These are phyloP conservation scores for Cyclostephanos invisitatus DNA, from an alignment of 108 stramenopile species.

Conservation along the genomic window DNA sequence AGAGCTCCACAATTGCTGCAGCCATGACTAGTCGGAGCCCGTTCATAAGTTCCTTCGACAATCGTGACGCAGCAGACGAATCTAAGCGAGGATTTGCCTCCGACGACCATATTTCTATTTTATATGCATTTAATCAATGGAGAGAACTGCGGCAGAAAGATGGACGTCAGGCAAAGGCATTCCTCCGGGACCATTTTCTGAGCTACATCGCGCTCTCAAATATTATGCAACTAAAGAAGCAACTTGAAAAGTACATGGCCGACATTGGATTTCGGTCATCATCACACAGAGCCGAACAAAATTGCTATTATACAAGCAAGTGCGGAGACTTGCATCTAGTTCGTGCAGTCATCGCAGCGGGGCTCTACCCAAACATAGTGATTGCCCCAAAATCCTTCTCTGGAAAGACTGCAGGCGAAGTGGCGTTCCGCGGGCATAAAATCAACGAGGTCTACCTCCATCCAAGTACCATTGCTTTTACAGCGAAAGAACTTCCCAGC, in stretches of 20 bases:
- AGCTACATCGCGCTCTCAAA: slow-evolving; percentile 62
- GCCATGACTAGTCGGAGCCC: slow-evolving; percentile 73
- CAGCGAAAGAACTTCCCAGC: slow-evolving; percentile 55
- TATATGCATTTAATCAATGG: slow-evolving; percentile 80
- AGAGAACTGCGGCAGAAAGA: slow-evolving; percentile 40
- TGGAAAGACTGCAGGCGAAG: slow-evolving; percentile 60
- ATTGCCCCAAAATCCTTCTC: slow-evolving; percentile 63
- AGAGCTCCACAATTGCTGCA: slow-evolving; percentile 86
- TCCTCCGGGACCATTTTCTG: slow-evolving; percentile 73
- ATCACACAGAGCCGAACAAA: neutral
- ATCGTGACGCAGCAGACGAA: slow-evolving; percentile 76
- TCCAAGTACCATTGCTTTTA: slow-evolving; percentile 67
- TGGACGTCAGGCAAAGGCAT: slow-evolving; percentile 54
- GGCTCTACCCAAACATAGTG: slow-evolving; percentile 88
- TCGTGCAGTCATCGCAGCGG: slow-evolving; percentile 84
- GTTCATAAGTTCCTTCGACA: slow-evolving; percentile 78
- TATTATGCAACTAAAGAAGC: slow-evolving; percentile 73
- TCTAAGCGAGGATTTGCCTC: slow-evolving; percentile 65
- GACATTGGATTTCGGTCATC: slow-evolving; percentile 30
- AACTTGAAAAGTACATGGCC: slow-evolving; percentile 55
- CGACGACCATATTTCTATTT: slow-evolving; percentile 81
- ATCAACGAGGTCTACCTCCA: slow-evolving; percentile 74
- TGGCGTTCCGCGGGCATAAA: slow-evolving; percentile 53
- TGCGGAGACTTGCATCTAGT: slow-evolving; percentile 60
- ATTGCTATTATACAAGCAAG: slow-evolving; percentile 21